These are phyloP conservation scores for Jatropha podagrica DNA, from an alignment of 441 rosid species.

Conservation along the genomic window DNA sequence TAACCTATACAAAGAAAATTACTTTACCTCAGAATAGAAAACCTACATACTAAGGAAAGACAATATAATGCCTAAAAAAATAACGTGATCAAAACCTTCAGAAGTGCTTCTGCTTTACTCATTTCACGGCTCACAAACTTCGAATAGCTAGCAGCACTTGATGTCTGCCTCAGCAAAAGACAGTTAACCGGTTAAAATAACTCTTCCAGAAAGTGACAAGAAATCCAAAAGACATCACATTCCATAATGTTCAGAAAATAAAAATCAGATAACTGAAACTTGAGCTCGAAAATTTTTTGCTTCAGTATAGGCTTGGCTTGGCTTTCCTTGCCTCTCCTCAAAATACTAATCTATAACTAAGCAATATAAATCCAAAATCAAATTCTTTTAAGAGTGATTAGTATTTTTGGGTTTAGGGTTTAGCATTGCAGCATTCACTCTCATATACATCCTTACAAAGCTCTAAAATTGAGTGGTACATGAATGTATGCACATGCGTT, in stretches of 20 bases:
- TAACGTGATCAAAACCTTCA: slow-evolving; percentile 57
- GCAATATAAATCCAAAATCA: not conserved
- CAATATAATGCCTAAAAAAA: slow-evolving; percentile 2
- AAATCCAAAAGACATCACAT: not conserved
- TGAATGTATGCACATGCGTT: not conserved
- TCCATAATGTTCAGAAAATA: not conserved
- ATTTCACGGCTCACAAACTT: slow-evolving; percentile 98
- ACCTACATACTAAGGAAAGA: not conserved
- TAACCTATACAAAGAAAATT: slow-evolving; percentile 51
- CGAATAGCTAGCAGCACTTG: slow-evolving; percentile 83
- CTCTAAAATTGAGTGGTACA: too few relatives aligned
- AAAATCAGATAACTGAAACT: not conserved
- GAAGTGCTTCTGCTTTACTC: slow-evolving; percentile 99
- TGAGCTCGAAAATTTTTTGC: not conserved
- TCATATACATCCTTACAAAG: not conserved
- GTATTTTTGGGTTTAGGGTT: not conserved
- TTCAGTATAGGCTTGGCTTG: not conserved
- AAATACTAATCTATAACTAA: not conserved
- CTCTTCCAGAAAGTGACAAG: not conserved
- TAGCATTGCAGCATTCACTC: too few relatives aligned
- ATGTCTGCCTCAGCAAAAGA: slow-evolving; percentile 46
- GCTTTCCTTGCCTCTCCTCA: not conserved
- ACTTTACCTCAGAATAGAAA: not conserved
- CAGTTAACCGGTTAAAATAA: not conserved
- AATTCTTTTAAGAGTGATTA: not conserved